Evolutionary conservation across 345 rosid genomes (phyloP), one percentile per base, ranked within the genome.

Genomic region (Sonneratia alba): DNA sequence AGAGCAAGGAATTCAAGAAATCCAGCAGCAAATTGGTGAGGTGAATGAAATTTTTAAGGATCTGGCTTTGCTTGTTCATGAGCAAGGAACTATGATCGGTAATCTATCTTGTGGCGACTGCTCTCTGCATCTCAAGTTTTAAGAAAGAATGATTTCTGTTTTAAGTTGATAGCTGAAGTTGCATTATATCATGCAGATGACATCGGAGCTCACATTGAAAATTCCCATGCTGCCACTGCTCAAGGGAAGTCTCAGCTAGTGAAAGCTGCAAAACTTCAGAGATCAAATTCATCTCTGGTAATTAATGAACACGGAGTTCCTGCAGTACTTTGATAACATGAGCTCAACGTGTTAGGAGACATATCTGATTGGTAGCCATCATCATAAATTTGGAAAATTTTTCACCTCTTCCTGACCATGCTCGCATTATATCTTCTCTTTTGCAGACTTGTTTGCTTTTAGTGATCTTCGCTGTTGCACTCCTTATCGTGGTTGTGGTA

Each of bases 211-310:
- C 89, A 91, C 55, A 79, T 89, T 19, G 98, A 91, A 4, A 86
- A 77, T 79, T 76, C 97, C 37, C 82, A 80, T 70, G 87, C 90
- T 34, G 85, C 97, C 68, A 87, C 95, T 77, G 83, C 81, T 66
- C 96, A 88, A 78, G 97, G 89, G 36, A 88, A 73, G 80, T 79
- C 88, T 16, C 95, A 94, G 42, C 96, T 94, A 40, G 85, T 73
- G 57, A 86, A 86, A 83, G 98, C 97, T 16, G 84, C 96, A 55
- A 91, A 86, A 74, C 81, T 88, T 43, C 97, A 94, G 77, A 81
- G 80, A 83, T 87, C 97, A 76, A 91, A 86, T 79, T 89, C 98
- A 40, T 94, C 98, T 48, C 84, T 91, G 95, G 98, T 91, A 91
- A 79, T 53, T 65, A 10, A 65, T 47, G 2, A 47, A 2, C 45